phyloP scores from a whole-genome alignment of 306 rosid genomes.

The Benincasa hispida region DNA sequence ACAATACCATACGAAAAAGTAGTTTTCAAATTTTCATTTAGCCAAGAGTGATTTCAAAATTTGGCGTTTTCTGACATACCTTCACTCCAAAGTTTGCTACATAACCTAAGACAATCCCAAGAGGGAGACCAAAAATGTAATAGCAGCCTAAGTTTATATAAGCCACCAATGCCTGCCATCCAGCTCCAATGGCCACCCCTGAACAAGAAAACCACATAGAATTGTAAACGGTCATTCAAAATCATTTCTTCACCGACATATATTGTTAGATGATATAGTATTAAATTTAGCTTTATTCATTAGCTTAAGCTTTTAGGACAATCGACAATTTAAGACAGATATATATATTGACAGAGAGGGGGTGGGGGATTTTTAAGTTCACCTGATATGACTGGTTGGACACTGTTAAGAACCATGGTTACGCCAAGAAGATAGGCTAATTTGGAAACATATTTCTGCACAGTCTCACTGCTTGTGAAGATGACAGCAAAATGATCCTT shows the following conservation, averaged over 20 bases:
- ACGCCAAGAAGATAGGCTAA: slow-evolving; percentile 20
- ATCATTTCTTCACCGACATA: background rate
- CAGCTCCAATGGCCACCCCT: slow-evolving; percentile 52
- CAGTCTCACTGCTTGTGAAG: slow-evolving; percentile 17
- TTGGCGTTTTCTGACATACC: background rate
- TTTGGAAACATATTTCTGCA: slow-evolving; percentile 15
- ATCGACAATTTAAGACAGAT: no score
- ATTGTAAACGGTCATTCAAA: background rate
- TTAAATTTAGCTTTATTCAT: no score
- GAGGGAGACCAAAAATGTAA: slow-evolving; percentile 42
- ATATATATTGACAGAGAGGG: background rate
- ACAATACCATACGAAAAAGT: no score
- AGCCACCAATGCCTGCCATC: slow-evolving; percentile 54
- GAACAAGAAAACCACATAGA: background rate
- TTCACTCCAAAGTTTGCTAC: slow-evolving; percentile 26
- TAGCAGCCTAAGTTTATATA: slow-evolving; percentile 40
- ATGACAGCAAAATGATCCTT: slow-evolving; percentile 14
- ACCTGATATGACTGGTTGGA: slow-evolving; percentile 35
- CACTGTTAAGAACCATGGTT: slow-evolving; percentile 28
- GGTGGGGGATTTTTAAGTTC: background rate
- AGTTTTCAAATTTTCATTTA: no score
- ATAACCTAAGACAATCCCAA: slow-evolving; percentile 26
- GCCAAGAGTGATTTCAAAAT: no score
- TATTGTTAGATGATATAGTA: no score
- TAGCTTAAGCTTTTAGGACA: no score